These are phyloP conservation scores for Pelargonium citronellum DNA, from an alignment of 441 rosid genomes.

Conservation along the genomic window DNA sequence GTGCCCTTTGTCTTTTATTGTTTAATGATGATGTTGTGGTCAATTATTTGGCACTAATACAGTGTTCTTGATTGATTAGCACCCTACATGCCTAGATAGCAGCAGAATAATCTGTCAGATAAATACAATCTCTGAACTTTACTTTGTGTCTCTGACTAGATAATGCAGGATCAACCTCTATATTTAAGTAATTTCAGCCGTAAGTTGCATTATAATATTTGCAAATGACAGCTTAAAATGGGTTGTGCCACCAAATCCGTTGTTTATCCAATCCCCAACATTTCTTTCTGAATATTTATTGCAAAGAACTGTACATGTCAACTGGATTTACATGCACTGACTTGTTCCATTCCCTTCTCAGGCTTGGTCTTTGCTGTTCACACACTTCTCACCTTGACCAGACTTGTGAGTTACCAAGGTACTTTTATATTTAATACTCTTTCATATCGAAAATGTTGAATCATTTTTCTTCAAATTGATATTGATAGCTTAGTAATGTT, in stretches of 20 bases:
- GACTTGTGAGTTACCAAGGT: not conserved
- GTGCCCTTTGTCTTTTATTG: conserved; percentile 20
- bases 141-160: not conserved
- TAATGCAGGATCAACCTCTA: conserved; percentile 13
- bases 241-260: conserved; percentile 31
- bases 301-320: not conserved
- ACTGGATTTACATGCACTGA: conserved; percentile 6
- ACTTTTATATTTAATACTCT: not conserved
- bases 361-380: not conserved
- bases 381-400: not conserved
- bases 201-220: conserved; percentile 5
- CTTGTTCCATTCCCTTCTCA: not conserved
- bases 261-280: conserved; percentile 14
- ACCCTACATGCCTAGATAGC: conserved; percentile 23
- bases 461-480: not conserved
- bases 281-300: conserved; percentile 2
- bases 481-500: not conserved
- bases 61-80: conserved; percentile 1
- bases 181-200: conserved; percentile 10
- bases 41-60: conserved; percentile 6
- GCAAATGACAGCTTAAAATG: conserved; percentile 26
- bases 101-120: conserved; percentile 4
- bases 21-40: conserved; percentile 9
- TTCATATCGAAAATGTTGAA: too few relatives aligned
- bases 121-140: conserved; percentile 10